These are phyloP conservation scores for Samsoniella hepiali DNA, from an alignment of 2,329 filamentous ascomycete species.

Conservation along the genomic window DNA sequence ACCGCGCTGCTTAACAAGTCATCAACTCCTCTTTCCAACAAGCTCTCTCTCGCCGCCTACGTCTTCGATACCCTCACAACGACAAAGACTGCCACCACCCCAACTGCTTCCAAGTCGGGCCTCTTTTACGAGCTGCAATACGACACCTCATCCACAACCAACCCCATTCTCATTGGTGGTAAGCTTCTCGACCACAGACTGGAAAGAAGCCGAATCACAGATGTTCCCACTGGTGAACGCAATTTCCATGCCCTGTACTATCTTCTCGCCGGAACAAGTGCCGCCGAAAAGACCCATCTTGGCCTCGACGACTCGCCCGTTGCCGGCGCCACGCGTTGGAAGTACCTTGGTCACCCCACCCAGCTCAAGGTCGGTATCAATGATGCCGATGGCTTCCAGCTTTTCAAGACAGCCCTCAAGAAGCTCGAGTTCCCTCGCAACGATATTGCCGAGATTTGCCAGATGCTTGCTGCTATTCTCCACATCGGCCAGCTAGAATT, in stretches of 20 bases:
- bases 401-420: conserved; percentile 92
- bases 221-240: conserved; percentile 90
- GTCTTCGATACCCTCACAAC: conserved; percentile 95
- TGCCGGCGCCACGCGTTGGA: conserved; percentile 74
- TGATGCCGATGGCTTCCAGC: conserved; percentile 89
- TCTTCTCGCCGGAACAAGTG: conserved; percentile 84
- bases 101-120: conserved; percentile 91
- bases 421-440: conserved; percentile 91
- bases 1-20: conserved; percentile 84
- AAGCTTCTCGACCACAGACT: conserved; percentile 92
- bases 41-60: conserved; percentile 89
- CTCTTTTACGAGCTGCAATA: conserved; percentile 97
- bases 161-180: conserved; percentile 85
- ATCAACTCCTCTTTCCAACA: conserved; percentile 87
- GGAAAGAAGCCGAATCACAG: conserved; percentile 85
- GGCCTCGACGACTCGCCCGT: conserved; percentile 55
- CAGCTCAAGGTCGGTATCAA: conserved; percentile 97
- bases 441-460: conserved; percentile 95
- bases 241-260: conserved; percentile 98
- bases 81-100: conserved; percentile 93
- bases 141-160: conserved; percentile 79
- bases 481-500: conserved; percentile 98
- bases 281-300: conserved; percentile 84
- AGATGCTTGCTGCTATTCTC: conserved; percentile 89
- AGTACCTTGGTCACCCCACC: conserved; percentile 92